Evolutionary conservation across 345 rosid species (phyloP).

Genomic region (Hypericum androsaemum): DNA sequence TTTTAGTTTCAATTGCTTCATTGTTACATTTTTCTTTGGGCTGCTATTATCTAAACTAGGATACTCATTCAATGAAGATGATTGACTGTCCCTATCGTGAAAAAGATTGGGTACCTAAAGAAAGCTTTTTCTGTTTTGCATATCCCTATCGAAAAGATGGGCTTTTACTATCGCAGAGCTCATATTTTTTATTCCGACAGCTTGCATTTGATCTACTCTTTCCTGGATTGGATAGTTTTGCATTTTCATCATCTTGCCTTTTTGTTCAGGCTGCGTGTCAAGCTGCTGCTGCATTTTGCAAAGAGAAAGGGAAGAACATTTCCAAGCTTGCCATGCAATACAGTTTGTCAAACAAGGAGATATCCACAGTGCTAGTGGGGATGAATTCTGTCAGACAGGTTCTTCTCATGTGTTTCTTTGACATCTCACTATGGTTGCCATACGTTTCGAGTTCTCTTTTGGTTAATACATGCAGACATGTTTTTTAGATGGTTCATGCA

Average conservation of each 20-base stretch:
- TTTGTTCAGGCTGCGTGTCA: conserved; percentile 52
- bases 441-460: conserved; percentile 1
- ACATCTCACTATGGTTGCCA: background rate
- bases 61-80: no score
- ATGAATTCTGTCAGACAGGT: conserved; percentile 85
- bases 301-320: conserved; percentile 68
- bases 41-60: no score
- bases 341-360: conserved; percentile 63
- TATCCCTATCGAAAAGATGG: no score
- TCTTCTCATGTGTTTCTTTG: background rate
- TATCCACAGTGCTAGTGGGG: conserved; percentile 73
- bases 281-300: conserved; percentile 60
- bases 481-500: no score
- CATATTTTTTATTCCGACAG: background rate
- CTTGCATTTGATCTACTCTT: background rate
- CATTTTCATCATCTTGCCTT: conserved; percentile 4
- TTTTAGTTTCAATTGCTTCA: no score
- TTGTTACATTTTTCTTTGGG: no score
- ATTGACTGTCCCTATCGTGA: no score
- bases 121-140: no score
- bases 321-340: conserved; percentile 79
- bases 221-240: background rate
- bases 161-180: background rate
- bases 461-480: background rate
- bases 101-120: no score